Conservation (phyloP, 495 filamentous ascomycete species). For the Aspergillus wentii region DNA sequence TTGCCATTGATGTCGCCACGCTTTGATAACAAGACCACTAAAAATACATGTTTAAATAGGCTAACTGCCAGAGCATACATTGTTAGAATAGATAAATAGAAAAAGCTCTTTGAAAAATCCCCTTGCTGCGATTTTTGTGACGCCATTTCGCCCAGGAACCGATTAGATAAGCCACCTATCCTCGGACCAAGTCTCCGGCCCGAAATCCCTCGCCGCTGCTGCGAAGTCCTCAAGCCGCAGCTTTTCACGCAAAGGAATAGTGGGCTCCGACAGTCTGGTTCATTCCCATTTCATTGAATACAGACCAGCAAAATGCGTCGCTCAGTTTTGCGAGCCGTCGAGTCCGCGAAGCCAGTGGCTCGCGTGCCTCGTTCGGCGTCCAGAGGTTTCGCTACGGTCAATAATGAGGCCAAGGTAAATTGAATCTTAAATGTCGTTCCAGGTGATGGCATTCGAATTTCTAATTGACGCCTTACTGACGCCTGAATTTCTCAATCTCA, state of each 20-base stretch:
- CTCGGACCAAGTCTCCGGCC: constrained; percentile 4
- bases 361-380: constrained; percentile 35
- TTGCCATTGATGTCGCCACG: too few relatives aligned
- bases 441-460: not conserved
- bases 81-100: too few relatives aligned
- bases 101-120: too few relatives aligned
- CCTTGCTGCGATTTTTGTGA: too few relatives aligned
- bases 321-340: constrained; percentile 41
- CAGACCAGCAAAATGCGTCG: constrained; percentile 31
- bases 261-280: constrained; percentile 3
- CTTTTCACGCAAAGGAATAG: constrained; percentile 5
- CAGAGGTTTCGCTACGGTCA: constrained; percentile 38
- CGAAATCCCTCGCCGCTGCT: constrained; percentile 16
- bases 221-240: constrained; percentile 11
- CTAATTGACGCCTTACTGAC: constrained; percentile 4
- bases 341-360: constrained; percentile 36
- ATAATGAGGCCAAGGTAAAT: constrained; percentile 37
- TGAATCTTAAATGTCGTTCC: too few relatives aligned
- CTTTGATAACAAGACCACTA: not conserved
- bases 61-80: not conserved
- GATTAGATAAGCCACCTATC: constrained; percentile 26
- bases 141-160: not conserved
- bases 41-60: not conserved
- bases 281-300: not conserved
- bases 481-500: not conserved